A percentile compares a stretch with the other conserved stretches of the same genome.
These are phyloP conservation scores for Aspergillaceae sp. DNA, from an alignment of 2,329 filamentous ascomycete genomes.

Conservation along the genomic window DNA sequence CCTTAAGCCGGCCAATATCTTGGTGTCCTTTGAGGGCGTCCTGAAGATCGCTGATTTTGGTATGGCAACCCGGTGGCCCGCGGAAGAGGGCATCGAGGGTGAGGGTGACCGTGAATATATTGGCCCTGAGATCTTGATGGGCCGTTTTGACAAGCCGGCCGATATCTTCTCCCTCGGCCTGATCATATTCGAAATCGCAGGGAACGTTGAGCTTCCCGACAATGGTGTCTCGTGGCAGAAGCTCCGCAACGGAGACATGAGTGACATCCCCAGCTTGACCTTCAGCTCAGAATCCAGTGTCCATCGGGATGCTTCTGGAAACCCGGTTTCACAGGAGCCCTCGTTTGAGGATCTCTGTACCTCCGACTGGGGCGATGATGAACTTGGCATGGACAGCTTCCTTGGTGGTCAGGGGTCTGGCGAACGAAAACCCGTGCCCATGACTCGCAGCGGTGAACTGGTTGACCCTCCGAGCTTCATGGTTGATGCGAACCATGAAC, in stretches of 20 bases:
- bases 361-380: constrained; percentile 38
- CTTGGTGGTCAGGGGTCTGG: constrained; percentile 16
- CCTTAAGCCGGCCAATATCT: constrained; percentile 57
- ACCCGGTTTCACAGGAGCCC: constrained; percentile 46
- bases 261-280: constrained; percentile 78
- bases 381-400: constrained; percentile 32
- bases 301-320: constrained; percentile 64
- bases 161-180: constrained; percentile 92
- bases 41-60: constrained; percentile 61
- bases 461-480: constrained; percentile 76
- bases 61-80: constrained; percentile 70
- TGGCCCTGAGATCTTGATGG: constrained; percentile 81
- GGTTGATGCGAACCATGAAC: constrained; percentile 61
- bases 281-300: constrained; percentile 65
- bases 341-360: constrained; percentile 38
- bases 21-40: constrained; percentile 58
- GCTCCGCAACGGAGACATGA: constrained; percentile 79
- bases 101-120: constrained; percentile 97
- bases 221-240: constrained; percentile 89
- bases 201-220: constrained; percentile 86
- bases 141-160: constrained; percentile 78
- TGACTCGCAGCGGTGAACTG: constrained; percentile 48
- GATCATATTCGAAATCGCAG: constrained; percentile 89
- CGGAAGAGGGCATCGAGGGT: constrained; percentile 66
- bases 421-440: constrained; percentile 16